Evolutionary conservation across 345 rosid genomes (phyloP).

Genomic region (Geranium brycei): DNA sequence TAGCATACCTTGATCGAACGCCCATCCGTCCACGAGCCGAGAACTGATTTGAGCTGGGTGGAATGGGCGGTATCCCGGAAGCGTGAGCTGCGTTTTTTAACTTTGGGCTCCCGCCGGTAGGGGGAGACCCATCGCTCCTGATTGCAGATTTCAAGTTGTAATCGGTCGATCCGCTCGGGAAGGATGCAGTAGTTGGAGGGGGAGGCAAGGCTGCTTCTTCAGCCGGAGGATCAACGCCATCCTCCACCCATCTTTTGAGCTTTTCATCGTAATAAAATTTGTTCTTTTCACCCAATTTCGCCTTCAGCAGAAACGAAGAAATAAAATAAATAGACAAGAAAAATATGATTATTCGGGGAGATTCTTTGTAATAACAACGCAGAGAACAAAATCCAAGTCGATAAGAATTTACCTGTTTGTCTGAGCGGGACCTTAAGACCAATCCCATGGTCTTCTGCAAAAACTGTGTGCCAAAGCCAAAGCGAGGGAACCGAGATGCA

Average conservation of each 20-base stretch:
- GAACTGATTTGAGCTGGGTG: slow-evolving; percentile 66
- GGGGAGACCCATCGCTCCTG: slow-evolving; percentile 36
- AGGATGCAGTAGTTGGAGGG: slow-evolving; percentile 64
- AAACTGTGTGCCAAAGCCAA: slow-evolving; percentile 69
- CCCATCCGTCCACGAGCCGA: slow-evolving; percentile 85
- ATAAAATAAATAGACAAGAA: background rate
- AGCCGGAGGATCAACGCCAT: slow-evolving; percentile 78
- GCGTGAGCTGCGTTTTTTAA: slow-evolving; percentile 32
- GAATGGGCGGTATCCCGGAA: slow-evolving; percentile 78
- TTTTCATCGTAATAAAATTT: slow-evolving; percentile 86
- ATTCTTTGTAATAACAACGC: background rate
- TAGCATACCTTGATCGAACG: slow-evolving; percentile 64
- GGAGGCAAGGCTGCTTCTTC: slow-evolving; percentile 74
- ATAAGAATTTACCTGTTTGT: slow-evolving; percentile 43
- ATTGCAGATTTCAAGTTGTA: slow-evolving; percentile 50
- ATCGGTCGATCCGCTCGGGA: slow-evolving; percentile 52
- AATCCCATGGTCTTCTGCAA: slow-evolving; percentile 77
- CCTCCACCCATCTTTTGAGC: slow-evolving; percentile 96
- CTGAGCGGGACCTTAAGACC: slow-evolving; percentile 62
- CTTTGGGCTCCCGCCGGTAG: slow-evolving; percentile 34
- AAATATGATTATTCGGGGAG: no score
- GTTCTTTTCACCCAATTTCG: slow-evolving; percentile 81
- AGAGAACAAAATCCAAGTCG: background rate
- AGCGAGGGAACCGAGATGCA: slow-evolving; percentile 66
- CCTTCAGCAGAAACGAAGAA: slow-evolving; percentile 31